Base-by-base conservation (phyloP, 163 green algal species). In the Scenedesmus sp. region DNA sequence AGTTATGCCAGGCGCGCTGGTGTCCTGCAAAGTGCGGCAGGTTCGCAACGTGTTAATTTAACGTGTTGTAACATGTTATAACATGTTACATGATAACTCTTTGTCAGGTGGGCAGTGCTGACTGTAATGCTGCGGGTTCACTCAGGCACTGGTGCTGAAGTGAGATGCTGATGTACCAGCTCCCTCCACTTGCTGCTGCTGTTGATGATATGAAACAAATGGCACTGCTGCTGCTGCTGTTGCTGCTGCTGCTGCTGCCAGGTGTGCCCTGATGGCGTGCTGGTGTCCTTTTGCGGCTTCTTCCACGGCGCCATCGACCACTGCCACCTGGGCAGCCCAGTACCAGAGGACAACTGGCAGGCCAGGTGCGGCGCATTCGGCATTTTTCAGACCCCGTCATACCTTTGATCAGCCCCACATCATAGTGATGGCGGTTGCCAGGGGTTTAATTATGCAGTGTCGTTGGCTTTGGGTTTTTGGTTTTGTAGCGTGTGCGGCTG, bases 261-360 rank as follows among this genome's bases (percentile, higher is more conserved):
- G 82, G 92, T 98, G 70, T 92, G 97, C 13, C 92, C 91, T 12
- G 97, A 99, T 92, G 98, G 98, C 9, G 92, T 99, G 15, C 76
- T 96, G 16, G 91, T 98, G 15, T 96, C 92, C 86, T 99, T 99
- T 92, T 94, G 99, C 46, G 97, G 94, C 62, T 99, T 97, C 93
- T 99, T 99, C 93, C 96, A 95, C 82, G 98, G 97, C 88, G 98
- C 96, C 1, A 93, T 99, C 10, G 97, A 99, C 94, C 87, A 90
- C 52, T 98, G 97, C 91, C 97, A 99, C 92, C 94, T 99, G 10
- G 77, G 88, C 6, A 46, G 23, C 26, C 90, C 84, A 7, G 79
- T 92, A 0, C 82, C 89, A 8, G 79, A 87, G 52, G 77, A 82
- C 6, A 59, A 88, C 77, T 92, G 88, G 88, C 15, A 46, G 23